Percentiles rank a stretch among this genome's conserved stretches.
phyloP scores from a whole-genome alignment of 2,329 filamentous ascomycete genomes.

The Ophiostoma pallidulum region DNA sequence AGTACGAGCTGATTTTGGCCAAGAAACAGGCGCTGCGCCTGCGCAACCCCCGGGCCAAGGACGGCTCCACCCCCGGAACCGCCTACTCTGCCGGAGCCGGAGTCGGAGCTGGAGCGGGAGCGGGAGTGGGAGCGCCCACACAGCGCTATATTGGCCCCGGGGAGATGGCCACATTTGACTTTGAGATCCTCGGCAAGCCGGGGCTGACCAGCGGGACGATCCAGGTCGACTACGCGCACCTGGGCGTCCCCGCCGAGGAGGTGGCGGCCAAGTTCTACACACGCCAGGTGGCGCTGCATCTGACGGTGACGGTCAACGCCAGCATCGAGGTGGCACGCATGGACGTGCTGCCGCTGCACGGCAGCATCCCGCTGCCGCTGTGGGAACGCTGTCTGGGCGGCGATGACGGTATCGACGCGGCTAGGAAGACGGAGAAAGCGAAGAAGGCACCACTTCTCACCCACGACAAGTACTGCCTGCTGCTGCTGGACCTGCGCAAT shows the following conservation, averaged over 20 bases:
- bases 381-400: conserved; percentile 39
- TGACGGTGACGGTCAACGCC: conserved; percentile 85
- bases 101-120: no score
- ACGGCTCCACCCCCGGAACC: no score
- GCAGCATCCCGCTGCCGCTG: conserved; percentile 50
- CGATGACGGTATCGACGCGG: conserved; percentile 24
- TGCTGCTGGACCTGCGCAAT: conserved; percentile 79
- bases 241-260: conserved; percentile 62
- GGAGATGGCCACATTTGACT: conserved; percentile 60
- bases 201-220: conserved; percentile 71
- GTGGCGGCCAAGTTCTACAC: conserved; percentile 71
- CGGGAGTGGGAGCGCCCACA: not conserved
- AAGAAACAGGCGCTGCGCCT: conserved; percentile 60
- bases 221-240: conserved; percentile 75
- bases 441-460: no score
- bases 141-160: conserved; percentile 55
- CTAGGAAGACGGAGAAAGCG: not conserved
- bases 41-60: no score
- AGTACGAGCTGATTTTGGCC: conserved; percentile 71
- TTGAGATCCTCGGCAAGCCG: conserved; percentile 79
- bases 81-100: no score
- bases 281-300: conserved; percentile 66
- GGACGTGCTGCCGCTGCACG: conserved; percentile 66
- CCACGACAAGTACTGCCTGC: conserved; percentile 59
- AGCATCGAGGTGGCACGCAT: conserved; percentile 74